Base-by-base conservation (phyloP, 2,329 filamentous ascomycete species). In the Fusarium sp. region DNA sequence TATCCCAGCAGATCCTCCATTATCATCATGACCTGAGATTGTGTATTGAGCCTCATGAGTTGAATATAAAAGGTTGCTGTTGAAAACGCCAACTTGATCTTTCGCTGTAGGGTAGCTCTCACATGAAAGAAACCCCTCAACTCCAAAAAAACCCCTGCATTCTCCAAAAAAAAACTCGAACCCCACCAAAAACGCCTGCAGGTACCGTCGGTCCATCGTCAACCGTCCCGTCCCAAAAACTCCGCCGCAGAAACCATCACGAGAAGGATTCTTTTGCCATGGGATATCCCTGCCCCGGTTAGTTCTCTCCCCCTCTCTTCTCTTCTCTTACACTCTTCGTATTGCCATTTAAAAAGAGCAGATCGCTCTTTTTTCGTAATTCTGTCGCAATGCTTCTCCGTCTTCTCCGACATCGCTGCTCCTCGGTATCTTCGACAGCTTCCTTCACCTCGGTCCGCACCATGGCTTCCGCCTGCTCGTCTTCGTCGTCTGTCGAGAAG, bases 221-320 rank as follows among this genome's bases (percentile, higher is more conserved):
- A 39, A 61, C 57, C 60, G 6, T 57, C 57, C 67, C 79, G 77
- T 82, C 82, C 85, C 80, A 81, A 85, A 85, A 87, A 83, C 80
- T 87, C 79, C 85, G 84, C 84, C 35, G 85, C 83, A 87, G 83
- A 85, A 85, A 84, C 81, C 80, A 85, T 86, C 85, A 87, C 85
- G 83, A 82, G 68, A 76, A 69, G 66, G 66, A 54, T 32, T 54
- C 48, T 50, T 45, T 68, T 54, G 73, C 70, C 73, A 78, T 80
- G 80, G 72, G 73, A 73, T 77, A 76, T 63, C 62, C 70, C 43
- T 35, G 50, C 6, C 18, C 66, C 35, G 50, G 50, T 57, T 69
- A 66, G 72, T 56, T 16, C 20, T 32, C n/a, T 45, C 52, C 41
- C 57, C n/a, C 58, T 62, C 60, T 10, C 27, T 37, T 35, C n/a